Conservation (phyloP, 345 rosid genomes). For the Linum lewisii region DNA sequence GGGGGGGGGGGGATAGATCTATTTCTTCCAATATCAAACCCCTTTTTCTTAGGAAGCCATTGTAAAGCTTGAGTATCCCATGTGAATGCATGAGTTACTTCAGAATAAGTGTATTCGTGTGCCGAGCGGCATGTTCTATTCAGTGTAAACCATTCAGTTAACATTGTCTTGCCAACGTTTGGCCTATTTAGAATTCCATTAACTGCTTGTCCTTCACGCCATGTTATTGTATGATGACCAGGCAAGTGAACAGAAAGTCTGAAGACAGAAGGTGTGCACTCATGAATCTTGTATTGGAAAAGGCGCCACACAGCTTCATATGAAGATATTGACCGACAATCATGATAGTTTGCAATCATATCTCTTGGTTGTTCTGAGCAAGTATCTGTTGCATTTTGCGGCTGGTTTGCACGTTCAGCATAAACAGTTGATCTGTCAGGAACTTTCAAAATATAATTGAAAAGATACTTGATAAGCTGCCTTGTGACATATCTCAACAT, state of each 20-base stretch:
- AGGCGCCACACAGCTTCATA: background rate
- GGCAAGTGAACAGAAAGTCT: background rate
- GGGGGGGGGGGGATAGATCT: background rate
- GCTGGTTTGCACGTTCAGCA: background rate
- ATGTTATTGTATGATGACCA: background rate
- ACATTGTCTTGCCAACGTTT: background rate
- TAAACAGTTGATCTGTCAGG: background rate
- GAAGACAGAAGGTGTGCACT: background rate
- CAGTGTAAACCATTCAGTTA: background rate
- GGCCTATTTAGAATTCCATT: background rate
- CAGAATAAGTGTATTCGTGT: background rate
- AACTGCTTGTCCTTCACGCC: background rate
- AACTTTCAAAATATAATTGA: conserved; percentile 4
- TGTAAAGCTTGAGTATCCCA: background rate
- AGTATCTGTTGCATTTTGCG: too few species aligned
- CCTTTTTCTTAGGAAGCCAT: background rate
- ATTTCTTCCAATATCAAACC: background rate
- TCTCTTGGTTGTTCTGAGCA: background rate
- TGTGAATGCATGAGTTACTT: background rate
- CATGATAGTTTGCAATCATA: background rate
- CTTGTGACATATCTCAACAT: background rate
- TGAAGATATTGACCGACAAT: background rate
- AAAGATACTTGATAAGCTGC: background rate
- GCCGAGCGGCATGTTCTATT: background rate
- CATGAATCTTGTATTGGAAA: background rate